Evolutionary conservation across 805 yeast species (phyloP), one percentile per base, ranked within the genome.

Genomic region (Komagataella pseudopastoris): DNA sequence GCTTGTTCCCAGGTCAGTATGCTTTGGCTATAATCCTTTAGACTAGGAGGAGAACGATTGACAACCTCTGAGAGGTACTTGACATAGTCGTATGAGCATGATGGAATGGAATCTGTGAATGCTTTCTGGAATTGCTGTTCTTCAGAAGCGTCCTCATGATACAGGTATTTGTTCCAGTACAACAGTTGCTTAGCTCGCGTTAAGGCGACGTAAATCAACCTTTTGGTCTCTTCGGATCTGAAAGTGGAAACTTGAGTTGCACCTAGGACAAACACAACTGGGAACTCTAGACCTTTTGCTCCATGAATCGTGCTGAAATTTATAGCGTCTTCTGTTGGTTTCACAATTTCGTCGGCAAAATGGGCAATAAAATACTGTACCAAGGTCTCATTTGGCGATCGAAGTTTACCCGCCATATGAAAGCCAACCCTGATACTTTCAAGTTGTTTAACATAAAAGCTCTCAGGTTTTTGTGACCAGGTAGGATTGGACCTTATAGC

Each of bases 231-330:
- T 1, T 55, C 53, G 18, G 46, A 61, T 58, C 23, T 22, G 14
- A 52, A 60, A 10, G 58, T 55, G 2, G 64, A 57, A 6, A 20
- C 50, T 6, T 60, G 61, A 8, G 39, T 30, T 30, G 39, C 39
- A 10, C 39, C 39, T 48, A 71, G 55, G 3, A 83, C 56, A 61
- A 84, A 83, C 1, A 82, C 88, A 10, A 83, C 69, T 0, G 89
- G 88, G 57, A 79, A 83, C 55, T 85, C 89, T 4, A 83, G 62
- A 0, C 93, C 91, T 57, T 85, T 85, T 1, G 90, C 80, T 0
- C 86, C 71, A 62, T 85, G 91, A 1, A 85, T 76, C 0, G 91
- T 85, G 0, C 88, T 79, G 1, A 84, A 56, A 50, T 78, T 79
- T 6, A 84, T 66, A n/a, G 51, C 18, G 10, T 45, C 50, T 14